Evolutionary conservation across 805 yeast species (phyloP), one percentile per base, ranked within the genome.

Genomic region (Ogataea pini): DNA sequence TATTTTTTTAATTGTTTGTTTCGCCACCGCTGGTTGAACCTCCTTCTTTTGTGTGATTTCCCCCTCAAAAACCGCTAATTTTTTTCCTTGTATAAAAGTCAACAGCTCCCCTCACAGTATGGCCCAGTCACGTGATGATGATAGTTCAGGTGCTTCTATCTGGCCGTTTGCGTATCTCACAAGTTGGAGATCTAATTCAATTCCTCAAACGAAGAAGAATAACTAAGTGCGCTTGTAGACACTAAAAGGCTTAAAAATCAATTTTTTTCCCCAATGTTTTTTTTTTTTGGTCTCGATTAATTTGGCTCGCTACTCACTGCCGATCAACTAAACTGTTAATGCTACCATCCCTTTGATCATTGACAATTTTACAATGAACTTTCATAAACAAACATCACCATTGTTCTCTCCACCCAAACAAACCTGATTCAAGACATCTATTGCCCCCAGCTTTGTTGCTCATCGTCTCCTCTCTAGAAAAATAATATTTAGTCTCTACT

Each of bases 251-350:
- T 33, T 14, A 33, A 33, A 10, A 16, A 33, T 33, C 13, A 4
- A 28, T 28, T 28, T 17, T 33, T 33, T 33, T 17, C 36, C 36
- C 36, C 36, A 33, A 33, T 33, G 36, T 28, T 28, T 28, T 28
- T 28, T 28, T 33, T 8, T 33, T 10, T 33, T 16, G 8, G 8
- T 33, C 16, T 13, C 18, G 36, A 33, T 14, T 22, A 22, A 6
- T 22, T 22, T 22, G 25, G 8, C 16, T 31, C 34, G 34, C 34
- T 31, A 31, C 31, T n/a, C n/a, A n/a, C 5, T 22, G 25, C 25
- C 25, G 25, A 22, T 22, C 25, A 22, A 22, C 8, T 22, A 22
- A 22, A 22, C 25, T 22, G 25, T 22, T 8, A 22, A 6, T 6
- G 8, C 5, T 22, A 6, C 5, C 25, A 22, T 8, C 8, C 5